Base-by-base conservation (phyloP, 1,284 basidiomycete species). In the Gymnopus androsaceus region DNA sequence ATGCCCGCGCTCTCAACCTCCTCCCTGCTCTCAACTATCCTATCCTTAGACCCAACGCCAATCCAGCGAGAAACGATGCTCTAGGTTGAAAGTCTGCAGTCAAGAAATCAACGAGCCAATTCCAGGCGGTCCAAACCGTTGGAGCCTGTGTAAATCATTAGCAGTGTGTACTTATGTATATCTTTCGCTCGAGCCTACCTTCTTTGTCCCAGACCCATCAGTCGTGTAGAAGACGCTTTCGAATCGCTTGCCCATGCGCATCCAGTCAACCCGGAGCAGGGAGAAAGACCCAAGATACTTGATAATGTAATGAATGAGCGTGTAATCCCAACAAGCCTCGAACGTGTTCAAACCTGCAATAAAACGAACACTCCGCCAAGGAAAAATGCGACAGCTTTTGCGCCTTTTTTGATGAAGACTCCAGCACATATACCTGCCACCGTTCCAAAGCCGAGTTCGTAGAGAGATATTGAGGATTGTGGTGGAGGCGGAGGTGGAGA, bases 371-470 rank as follows among this genome's bases (percentile, higher is more conserved):
- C 74, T 2, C 92, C 94, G 8, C 94, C 94, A 11, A 97, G 74
- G 52, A 90, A 71, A 72, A 94, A 95, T 0, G 94, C 95, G 21
- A 92, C 71, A 2, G 84, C 76, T 69, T 88, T 94, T 36, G 89
- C 85, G 28, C 95, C 95, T 72, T 97, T 97, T 75, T 96, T 97
- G 65, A 97, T 80, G 68, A 98, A 98, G 0, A 98, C 81, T 0
- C 95, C 95, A 0, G 93, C 86, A 66, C 94, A 98, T 48, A 98
- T 70, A 2, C 95, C 94, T 57, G 87, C 85, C 1, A 91, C 84
- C 12, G 92, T 91, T 30, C 95, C 95, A 67, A 98, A 97, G 0
- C 86, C 80, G 44, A 98, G 83, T 66, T 95, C 86, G 67, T 91
- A 92, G n/a, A 86, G 59, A 59, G 85, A 90, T 27, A 96, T 78